phyloP scores from a whole-genome alignment of 352 stramenopile species.

The Globisporangium uncinulatum region DNA sequence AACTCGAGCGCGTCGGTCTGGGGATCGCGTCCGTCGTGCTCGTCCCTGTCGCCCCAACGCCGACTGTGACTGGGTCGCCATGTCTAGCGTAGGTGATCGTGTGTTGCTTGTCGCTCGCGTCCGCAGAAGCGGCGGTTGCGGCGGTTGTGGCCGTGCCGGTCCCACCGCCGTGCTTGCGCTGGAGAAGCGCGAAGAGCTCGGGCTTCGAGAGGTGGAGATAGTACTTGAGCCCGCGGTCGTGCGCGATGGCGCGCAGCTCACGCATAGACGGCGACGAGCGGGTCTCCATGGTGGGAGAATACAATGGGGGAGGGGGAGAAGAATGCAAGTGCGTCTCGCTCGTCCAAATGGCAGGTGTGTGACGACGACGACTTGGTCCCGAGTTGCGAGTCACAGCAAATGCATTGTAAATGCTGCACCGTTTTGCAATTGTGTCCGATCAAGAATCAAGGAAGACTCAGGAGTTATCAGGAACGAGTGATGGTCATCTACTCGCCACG shows the following conservation, averaged over 20 bases:
- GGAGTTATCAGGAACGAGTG: too few species aligned
- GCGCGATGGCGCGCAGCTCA: constrained; percentile 60
- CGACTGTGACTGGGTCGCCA: too few species aligned
- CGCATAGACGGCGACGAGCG: constrained; percentile 77
- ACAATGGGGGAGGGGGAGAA: not conserved
- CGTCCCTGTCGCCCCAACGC: too few species aligned
- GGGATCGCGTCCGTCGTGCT: not conserved
- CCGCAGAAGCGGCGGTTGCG: not conserved
- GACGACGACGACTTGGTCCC: too few species aligned
- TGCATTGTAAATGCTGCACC: too few species aligned
- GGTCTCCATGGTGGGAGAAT: constrained; percentile 51
- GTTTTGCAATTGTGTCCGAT: too few species aligned
- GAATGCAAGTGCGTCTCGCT: not conserved
- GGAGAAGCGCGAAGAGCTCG: constrained; percentile 69
- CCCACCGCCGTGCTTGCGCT: constrained; percentile 67
- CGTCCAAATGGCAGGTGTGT: too few species aligned
- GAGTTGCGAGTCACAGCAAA: too few species aligned
- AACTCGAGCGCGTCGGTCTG: constrained; percentile 42
- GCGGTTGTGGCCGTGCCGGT: constrained; percentile 5
- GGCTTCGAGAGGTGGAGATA: constrained; percentile 79
- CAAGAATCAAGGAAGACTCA: too few species aligned
- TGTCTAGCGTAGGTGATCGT: too few species aligned
- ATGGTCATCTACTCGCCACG: too few species aligned
- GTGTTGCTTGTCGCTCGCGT: not conserved
- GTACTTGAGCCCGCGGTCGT: constrained; percentile 79